A percentile compares a stretch with the other conserved stretches of the same genome.
Conservation (phyloP, 2,329 filamentous ascomycete genomes). For the Lasiodiplodia theobromae region DNA sequence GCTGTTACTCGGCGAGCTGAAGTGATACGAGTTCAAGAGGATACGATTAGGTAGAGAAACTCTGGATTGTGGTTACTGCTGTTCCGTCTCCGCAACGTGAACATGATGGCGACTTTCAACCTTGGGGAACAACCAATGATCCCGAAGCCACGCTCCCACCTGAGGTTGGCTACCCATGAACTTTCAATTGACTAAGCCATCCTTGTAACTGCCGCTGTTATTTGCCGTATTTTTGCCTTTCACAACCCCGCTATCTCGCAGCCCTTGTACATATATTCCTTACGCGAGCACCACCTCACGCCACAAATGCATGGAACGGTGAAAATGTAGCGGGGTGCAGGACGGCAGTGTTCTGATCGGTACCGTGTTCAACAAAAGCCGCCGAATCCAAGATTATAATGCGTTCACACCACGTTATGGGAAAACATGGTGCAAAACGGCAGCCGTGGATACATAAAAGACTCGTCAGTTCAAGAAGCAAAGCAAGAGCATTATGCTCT, state of each 20-base stretch:
- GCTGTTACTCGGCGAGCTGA: not conserved
- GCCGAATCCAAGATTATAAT: not conserved
- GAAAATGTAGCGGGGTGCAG: no score
- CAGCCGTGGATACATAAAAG: not conserved
- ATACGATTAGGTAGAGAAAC: not conserved
- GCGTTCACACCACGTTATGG: not conserved
- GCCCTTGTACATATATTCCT: no score
- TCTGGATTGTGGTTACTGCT: not conserved
- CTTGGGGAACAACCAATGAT: not conserved
- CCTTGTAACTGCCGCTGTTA: not conserved
- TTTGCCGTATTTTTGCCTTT: not conserved
- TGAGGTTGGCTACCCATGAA: not conserved
- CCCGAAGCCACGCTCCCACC: not conserved
- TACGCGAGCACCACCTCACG: no score
- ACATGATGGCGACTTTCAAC: not conserved
- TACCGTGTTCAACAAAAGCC: not conserved
- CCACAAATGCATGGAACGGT: no score
- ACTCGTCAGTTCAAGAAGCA: not conserved
- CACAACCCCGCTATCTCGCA: no score
- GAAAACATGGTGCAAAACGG: not conserved
- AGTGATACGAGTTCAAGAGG: not conserved
- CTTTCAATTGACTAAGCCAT: not conserved
- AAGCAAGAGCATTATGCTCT: slow-evolving; percentile 5
- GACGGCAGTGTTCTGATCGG: no score
- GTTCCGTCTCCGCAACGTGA: not conserved